Percentiles rank a stretch among this genome's conserved stretches.
Conservation (phyloP, 768 basidiomycete genomes). For the Tylopilus vinaceipallidus region DNA sequence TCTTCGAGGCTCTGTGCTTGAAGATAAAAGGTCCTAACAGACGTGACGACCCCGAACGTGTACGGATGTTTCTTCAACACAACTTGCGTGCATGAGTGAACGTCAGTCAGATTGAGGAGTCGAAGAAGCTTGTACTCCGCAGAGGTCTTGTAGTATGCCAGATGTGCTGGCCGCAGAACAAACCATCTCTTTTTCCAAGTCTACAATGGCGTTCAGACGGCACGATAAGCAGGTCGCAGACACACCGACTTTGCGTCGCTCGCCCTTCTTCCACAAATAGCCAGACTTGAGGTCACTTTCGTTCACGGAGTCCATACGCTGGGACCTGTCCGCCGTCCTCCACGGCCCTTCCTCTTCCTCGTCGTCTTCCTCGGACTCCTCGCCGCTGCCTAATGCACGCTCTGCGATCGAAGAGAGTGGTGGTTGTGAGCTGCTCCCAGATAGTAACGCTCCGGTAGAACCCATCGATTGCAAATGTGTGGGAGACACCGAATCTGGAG, state of each 20-base stretch:
- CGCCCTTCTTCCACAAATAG: constrained; percentile 97
- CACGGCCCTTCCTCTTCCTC: constrained; percentile 66
- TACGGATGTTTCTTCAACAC: constrained; percentile 85
- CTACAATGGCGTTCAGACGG: constrained; percentile 38
- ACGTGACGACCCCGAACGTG: constrained; percentile 90
- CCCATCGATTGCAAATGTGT: constrained; percentile 35
- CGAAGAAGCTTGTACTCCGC: constrained; percentile 92
- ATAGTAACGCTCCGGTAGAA: constrained; percentile 28
- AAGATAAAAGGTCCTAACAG: constrained; percentile 87
- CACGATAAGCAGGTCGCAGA: not conserved
- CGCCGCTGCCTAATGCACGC: constrained; percentile 63
- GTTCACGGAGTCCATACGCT: constrained; percentile 48
- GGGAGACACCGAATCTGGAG: constrained; percentile 49
- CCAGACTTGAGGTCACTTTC: constrained; percentile 85
- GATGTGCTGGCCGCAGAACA: constrained; percentile 85
- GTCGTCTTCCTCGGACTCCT: constrained; percentile 77
- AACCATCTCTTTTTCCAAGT: constrained; percentile 99
- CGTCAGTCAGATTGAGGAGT: constrained; percentile 80
- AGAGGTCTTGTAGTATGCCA: constrained; percentile 95
- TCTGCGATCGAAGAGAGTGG: constrained; percentile 80
- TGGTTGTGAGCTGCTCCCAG: constrained; percentile 39
- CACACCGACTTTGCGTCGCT: constrained; percentile 82
- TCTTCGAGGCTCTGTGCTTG: constrained; percentile 74
- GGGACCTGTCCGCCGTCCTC: constrained; percentile 49
- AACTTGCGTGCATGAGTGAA: constrained; percentile 88